Conservation (phyloP, 208 protist genomes). For the Trypanosoma brucei region DNA sequence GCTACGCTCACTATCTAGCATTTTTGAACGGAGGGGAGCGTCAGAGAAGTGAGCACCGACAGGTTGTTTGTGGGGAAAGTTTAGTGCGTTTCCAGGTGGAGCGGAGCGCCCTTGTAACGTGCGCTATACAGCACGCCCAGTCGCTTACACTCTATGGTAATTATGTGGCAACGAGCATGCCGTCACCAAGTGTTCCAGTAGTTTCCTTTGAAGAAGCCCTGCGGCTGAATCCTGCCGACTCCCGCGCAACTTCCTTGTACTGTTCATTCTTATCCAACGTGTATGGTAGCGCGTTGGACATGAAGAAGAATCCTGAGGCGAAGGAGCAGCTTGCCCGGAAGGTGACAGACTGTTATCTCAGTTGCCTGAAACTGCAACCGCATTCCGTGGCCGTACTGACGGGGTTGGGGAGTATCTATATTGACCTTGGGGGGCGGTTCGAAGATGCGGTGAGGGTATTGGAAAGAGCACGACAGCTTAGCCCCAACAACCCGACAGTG, state of each 20-base stretch:
- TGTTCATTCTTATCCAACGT: constrained; percentile 62
- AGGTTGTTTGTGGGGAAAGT: constrained; percentile 39
- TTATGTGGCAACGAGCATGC: constrained; percentile 55
- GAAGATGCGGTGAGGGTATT: constrained; percentile 59
- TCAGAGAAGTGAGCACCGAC: constrained; percentile 28
- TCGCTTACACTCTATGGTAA: constrained; percentile 54
- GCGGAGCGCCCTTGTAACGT: constrained; percentile 18
- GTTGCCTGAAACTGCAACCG: constrained; percentile 39
- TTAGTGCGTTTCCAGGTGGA: constrained; percentile 51
- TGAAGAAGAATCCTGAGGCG: constrained; percentile 28
- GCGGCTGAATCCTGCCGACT: constrained; percentile 33
- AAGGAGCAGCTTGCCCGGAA: constrained; percentile 40
- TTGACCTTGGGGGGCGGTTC: constrained; percentile 48
- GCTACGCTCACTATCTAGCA: constrained; percentile 70
- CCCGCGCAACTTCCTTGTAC: constrained; percentile 30
- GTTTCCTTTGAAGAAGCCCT: constrained; percentile 55
- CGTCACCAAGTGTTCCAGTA: constrained; percentile 51
- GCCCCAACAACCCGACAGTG: constrained; percentile 50
- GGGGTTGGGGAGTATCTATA: constrained; percentile 62
- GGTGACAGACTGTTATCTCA: constrained; percentile 45
- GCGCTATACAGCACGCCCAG: constrained; percentile 14
- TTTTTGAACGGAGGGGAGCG: constrained; percentile 22
- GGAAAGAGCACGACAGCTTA: constrained; percentile 46
- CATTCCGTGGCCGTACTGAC: constrained; percentile 34
- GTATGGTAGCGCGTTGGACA: constrained; percentile 41